Evolutionary conservation across 1,284 basidiomycete species (phyloP).

Genomic region (Kalmanozyma brasiliensis): DNA sequence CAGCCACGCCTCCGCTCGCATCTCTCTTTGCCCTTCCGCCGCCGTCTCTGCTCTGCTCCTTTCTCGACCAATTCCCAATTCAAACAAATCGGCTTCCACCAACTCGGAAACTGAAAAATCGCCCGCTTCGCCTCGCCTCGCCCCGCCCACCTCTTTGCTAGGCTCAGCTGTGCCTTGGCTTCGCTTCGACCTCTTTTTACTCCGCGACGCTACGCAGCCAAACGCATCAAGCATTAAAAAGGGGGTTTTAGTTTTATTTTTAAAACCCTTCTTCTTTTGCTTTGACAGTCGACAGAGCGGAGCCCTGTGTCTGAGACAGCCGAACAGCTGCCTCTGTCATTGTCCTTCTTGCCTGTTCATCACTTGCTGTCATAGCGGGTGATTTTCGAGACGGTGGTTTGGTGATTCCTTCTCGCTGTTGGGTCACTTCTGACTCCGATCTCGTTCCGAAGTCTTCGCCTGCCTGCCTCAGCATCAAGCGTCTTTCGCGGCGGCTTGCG

Average conservation of each 20-base stretch:
- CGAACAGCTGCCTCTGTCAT: too few species aligned
- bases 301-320: too few species aligned
- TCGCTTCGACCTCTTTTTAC: too few species aligned
- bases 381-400: slow-evolving; percentile 13
- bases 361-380: slow-evolving; percentile 1
- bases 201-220: too few species aligned
- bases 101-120: too few species aligned
- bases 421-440: slow-evolving; percentile 3
- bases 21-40: too few species aligned
- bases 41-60: too few species aligned
- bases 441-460: slow-evolving; percentile 4
- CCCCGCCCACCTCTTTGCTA: background rate
- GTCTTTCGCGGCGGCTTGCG: slow-evolving; percentile 1
- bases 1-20: background rate
- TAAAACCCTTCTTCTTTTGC: background rate
- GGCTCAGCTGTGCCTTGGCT: background rate
- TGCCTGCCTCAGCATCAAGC: background rate
- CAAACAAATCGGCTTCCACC: too few species aligned
- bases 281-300: slow-evolving; percentile 9
- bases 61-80: background rate
- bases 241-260: background rate
- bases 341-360: background rate
- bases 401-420: background rate
- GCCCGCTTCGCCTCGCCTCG: too few species aligned
- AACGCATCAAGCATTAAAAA: background rate